phyloP scores from a whole-genome alignment of 345 rosid species.

The Ceriops decandra region DNA sequence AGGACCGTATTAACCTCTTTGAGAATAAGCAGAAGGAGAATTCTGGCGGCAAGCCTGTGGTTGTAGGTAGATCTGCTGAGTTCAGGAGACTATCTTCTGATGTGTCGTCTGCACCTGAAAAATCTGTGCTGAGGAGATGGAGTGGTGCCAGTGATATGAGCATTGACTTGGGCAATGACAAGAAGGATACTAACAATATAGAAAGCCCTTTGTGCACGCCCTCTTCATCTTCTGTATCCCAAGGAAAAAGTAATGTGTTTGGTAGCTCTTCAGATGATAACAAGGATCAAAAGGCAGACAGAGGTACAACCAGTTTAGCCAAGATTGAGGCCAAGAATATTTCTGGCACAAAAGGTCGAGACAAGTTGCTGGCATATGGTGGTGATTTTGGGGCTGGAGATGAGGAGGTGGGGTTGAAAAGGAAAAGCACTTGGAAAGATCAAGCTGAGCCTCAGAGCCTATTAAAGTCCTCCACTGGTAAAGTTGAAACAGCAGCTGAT shows the following conservation, averaged over 20 bases:
- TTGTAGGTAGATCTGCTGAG: constrained; percentile 62
- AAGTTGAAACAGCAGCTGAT: constrained; percentile 32
- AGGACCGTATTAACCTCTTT: constrained; percentile 91
- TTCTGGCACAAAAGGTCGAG: constrained; percentile 34
- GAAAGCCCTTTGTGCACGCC: constrained; percentile 73
- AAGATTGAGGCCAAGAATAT: constrained; percentile 39
- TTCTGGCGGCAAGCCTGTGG: constrained; percentile 55
- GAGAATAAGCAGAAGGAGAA: constrained; percentile 91
- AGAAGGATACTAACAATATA: constrained; percentile 34
- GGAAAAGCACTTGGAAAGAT: constrained; percentile 32
- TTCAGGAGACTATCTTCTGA: constrained; percentile 82
- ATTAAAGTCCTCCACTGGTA: constrained; percentile 23
- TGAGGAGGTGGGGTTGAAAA: constrained; percentile 11
- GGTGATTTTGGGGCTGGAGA: constrained; percentile 23
- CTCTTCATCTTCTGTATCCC: constrained; percentile 47
- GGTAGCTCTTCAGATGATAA: constrained; percentile 27
- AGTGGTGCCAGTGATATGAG: constrained; percentile 99
- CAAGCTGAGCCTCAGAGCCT: constrained; percentile 28
- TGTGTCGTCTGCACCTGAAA: constrained; percentile 63
- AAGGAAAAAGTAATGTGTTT: constrained; percentile 28
- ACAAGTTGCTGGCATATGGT: constrained; percentile 31
- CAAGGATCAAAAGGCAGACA: constrained; percentile 33
- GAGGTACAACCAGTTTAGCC: constrained; percentile 28
- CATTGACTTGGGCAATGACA: constrained; percentile 81
- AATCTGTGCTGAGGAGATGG: constrained; percentile 89